These are phyloP conservation scores for Diutina rugosa DNA, from an alignment of 1,139 yeast species.

Conservation along the genomic window DNA sequence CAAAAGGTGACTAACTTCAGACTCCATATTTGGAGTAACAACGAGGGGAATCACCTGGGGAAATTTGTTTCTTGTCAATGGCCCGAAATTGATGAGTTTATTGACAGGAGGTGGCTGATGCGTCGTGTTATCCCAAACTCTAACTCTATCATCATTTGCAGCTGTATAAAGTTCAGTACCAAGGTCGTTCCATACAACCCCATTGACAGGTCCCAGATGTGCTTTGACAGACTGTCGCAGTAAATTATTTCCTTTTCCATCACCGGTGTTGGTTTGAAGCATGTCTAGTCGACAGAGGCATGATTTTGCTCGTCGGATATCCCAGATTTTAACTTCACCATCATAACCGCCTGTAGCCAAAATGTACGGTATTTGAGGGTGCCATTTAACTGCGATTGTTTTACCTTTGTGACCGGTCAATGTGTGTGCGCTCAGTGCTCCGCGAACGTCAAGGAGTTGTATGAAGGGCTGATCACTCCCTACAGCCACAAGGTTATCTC, in stretches of 20 bases:
- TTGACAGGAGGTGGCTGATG: slow-evolving; percentile 38
- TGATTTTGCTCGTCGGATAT: slow-evolving; percentile 53
- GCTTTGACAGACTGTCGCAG: slow-evolving; percentile 37
- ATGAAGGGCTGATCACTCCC: slow-evolving; percentile 64
- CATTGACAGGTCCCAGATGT: slow-evolving; percentile 67
- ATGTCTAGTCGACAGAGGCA: slow-evolving; percentile 53
- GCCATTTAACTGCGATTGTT: slow-evolving; percentile 62
- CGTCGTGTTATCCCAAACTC: slow-evolving; percentile 58
- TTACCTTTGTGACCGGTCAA: slow-evolving; percentile 53
- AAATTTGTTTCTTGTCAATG: slow-evolving; percentile 55
- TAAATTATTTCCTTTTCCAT: slow-evolving; percentile 12
- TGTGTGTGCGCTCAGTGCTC: slow-evolving; percentile 61
- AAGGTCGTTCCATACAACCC: slow-evolving; percentile 52
- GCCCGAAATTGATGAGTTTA: slow-evolving; percentile 65
- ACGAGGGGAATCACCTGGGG: slow-evolving; percentile 34
- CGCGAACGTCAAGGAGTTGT: slow-evolving; percentile 57
- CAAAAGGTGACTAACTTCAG: slow-evolving; percentile 43
- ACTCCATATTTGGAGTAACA: slow-evolving; percentile 31
- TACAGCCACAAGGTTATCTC: slow-evolving; percentile 40
- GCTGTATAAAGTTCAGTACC: slow-evolving; percentile 51
- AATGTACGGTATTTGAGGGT: slow-evolving; percentile 48
- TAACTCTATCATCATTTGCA: slow-evolving; percentile 66
- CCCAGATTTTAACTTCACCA: slow-evolving; percentile 64
- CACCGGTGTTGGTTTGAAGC: slow-evolving; percentile 19
- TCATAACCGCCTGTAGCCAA: slow-evolving; percentile 71